Evolutionary conservation across 352 stramenopile species (phyloP), one percentile per base, ranked within the genome.

Genomic region (Phytopythium helicoides): DNA sequence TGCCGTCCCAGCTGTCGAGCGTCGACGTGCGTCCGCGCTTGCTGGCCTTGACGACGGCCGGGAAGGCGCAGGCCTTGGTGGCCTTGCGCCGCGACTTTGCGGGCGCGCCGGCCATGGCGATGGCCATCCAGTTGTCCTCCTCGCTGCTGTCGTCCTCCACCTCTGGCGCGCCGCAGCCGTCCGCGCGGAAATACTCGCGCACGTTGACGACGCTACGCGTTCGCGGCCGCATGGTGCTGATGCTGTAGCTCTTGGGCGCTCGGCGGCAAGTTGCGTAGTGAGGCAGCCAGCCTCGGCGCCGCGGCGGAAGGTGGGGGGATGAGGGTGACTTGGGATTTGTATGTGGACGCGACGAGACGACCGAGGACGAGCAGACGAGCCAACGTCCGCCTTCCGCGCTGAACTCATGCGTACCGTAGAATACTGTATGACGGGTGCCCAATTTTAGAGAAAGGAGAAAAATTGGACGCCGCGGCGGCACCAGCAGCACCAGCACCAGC

Each of bases 141-240:
- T 85, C 69, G 37, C 56, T 48, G 45, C 67, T 60, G 38, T 75
- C 65, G 42, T 64, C 56, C 18, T 77, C 64, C 55, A 75, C 58
- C 36, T 75, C 66, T 36, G 78, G 62, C 22, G 59, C 70, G 48
- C 66, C 64, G 58, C 54, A 73, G 54, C 63, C 71, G 60, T 82
- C 75, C 39, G 69, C 64, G 47, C 76, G 68, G 57, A 92, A 92
- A 60, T 92, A 92, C 51, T 92, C 81, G 64, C 70, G 59, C 38
- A 81, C 67, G 56, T 69, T 88, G 38, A 87, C 74, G 12, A 92
- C 75, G 56, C 71, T 86, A 63, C 80, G 81, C 39, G 81, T 89
- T 23, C 81, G 78, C 47, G 81, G 76, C 26, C 81, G 73, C 81
- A 92, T 91, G 35, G 64, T 40, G 6, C n/a, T 28, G 14, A 12